Evolutionary conservation across 257 asterid genomes (phyloP).

Genomic region (Rehmannia glutinosa): DNA sequence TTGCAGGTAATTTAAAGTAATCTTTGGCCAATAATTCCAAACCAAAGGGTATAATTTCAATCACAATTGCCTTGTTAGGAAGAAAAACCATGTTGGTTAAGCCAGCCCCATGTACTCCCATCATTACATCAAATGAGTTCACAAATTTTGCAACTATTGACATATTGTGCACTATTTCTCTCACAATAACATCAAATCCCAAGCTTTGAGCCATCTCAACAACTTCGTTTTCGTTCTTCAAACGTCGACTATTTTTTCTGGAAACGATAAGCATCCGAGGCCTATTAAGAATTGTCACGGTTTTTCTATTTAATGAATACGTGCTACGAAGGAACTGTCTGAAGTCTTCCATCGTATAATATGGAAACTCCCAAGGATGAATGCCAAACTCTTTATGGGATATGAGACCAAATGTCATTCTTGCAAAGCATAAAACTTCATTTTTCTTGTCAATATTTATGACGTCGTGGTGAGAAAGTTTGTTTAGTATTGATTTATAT

Average conservation of each 20-base stretch:
- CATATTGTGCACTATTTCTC: slow-evolving; percentile 25
- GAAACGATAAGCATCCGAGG: slow-evolving; percentile 4
- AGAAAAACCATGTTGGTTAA: slow-evolving; percentile 65
- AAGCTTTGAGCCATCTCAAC: slow-evolving; percentile 21
- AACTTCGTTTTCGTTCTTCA: slow-evolving; percentile 26
- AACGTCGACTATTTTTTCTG: slow-evolving; percentile 21
- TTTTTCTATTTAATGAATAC: not conserved
- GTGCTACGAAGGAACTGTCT: not conserved
- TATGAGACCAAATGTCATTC: slow-evolving; percentile 27
- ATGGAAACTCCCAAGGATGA: slow-evolving; percentile 15
- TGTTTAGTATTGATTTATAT: slow-evolving; percentile 23
- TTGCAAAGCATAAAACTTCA: slow-evolving; percentile 31
- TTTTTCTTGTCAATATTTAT: slow-evolving; percentile 31
- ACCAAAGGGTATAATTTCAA: slow-evolving; percentile 54
- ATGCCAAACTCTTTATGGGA: slow-evolving; percentile 38
- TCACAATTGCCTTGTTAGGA: slow-evolving; percentile 47
- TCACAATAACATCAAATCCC: slow-evolving; percentile 36
- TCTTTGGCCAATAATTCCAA: slow-evolving; percentile 20
- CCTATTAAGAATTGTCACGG: not conserved
- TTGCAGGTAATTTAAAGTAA: slow-evolving; percentile 28
- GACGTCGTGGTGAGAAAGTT: slow-evolving; percentile 31
- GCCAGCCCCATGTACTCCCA: slow-evolving; percentile 78
- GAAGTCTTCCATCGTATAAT: slow-evolving; percentile 11
- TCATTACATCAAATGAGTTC: slow-evolving; percentile 49
- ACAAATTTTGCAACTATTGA: slow-evolving; percentile 14